Evolutionary conservation across 2,329 filamentous ascomycete species (phyloP).

Genomic region (Fusarium temperatum): DNA sequence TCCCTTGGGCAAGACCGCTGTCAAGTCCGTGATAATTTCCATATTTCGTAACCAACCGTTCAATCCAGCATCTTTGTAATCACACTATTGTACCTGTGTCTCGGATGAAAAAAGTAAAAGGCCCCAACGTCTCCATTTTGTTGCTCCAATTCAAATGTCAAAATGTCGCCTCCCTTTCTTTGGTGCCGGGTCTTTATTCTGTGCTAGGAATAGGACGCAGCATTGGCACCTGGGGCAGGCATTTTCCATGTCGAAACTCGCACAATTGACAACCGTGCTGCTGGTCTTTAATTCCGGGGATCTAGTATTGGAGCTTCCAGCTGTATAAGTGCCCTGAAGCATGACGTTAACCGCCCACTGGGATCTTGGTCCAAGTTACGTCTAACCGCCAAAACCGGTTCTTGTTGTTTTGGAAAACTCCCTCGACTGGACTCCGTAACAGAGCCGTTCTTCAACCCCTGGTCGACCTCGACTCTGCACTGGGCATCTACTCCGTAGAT

Average conservation of each 20-base stretch:
- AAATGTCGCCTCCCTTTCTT: constrained; percentile 30
- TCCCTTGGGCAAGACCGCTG: constrained; percentile 19
- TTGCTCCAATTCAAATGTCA: constrained; percentile 35
- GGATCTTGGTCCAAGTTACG: constrained; percentile 22
- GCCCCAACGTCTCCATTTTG: constrained; percentile 22
- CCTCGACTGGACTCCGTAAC: constrained; percentile 13
- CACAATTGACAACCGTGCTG: constrained; percentile 23
- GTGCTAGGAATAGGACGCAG: constrained; percentile 37
- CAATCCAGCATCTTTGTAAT: constrained; percentile 9
- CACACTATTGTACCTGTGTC: constrained; percentile 19
- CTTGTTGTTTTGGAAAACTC: constrained; percentile 31
- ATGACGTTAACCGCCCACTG: constrained; percentile 34
- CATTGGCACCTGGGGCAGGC: constrained; percentile 24
- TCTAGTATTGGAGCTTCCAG: constrained; percentile 16
- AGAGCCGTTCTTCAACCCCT: constrained; percentile 32
- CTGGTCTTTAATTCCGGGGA: constrained; percentile 17
- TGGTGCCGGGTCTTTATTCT: constrained; percentile 28
- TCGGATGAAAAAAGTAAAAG: constrained; percentile 2
- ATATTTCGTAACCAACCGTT: constrained; percentile 8
- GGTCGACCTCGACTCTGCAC: constrained; percentile 8
- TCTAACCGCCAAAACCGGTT: constrained; percentile 30
- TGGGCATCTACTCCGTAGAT: constrained; percentile 1
- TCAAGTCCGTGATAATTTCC: constrained; percentile 1
- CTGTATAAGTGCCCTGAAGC: constrained; percentile 12
- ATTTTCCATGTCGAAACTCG: constrained; percentile 32